phyloP scores from a whole-genome alignment of 2,329 filamentous ascomycete species.

The Fusarium algeriense region DNA sequence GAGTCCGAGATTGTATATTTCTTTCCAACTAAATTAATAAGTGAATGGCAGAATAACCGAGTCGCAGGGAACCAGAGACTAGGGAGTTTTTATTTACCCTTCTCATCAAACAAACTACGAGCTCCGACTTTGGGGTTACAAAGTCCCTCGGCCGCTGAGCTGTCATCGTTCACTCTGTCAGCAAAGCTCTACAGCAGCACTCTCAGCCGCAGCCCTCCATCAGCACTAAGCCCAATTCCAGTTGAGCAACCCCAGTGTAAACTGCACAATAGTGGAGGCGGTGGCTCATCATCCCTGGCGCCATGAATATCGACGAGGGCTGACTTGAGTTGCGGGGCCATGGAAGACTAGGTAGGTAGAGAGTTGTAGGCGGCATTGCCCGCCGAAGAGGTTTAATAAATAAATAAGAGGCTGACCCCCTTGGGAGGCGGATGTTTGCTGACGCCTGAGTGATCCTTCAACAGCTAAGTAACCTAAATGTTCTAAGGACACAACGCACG shows the following conservation, averaged over 20 bases:
- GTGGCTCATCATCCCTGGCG: constrained; percentile 45
- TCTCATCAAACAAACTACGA: neutral
- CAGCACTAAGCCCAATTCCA: constrained; percentile 46
- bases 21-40: neutral
- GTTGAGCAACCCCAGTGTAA: constrained; percentile 29
- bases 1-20: neutral
- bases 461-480: constrained; percentile 13
- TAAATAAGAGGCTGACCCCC: constrained; percentile 40
- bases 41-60: neutral
- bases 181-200: constrained; percentile 27
- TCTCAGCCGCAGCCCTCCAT: constrained; percentile 47
- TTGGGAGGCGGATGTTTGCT: constrained; percentile 1
- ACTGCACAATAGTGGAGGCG: constrained; percentile 38
- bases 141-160: constrained; percentile 30
- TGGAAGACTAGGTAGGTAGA: constrained; percentile 24
- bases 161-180: constrained; percentile 30
- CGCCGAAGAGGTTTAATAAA: constrained; percentile 10
- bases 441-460: constrained; percentile 12
- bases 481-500: constrained; percentile 26
- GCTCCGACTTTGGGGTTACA: constrained; percentile 1
- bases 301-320: constrained; percentile 42
- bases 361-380: constrained; percentile 16
- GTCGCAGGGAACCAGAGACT: neutral
- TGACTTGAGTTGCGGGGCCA: constrained; percentile 43
- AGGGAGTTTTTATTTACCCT: neutral